Percentiles rank a stretch among this genome's conserved stretches.
phyloP scores from a whole-genome alignment of 139 green algal species.

The Chlorella sp. region DNA sequence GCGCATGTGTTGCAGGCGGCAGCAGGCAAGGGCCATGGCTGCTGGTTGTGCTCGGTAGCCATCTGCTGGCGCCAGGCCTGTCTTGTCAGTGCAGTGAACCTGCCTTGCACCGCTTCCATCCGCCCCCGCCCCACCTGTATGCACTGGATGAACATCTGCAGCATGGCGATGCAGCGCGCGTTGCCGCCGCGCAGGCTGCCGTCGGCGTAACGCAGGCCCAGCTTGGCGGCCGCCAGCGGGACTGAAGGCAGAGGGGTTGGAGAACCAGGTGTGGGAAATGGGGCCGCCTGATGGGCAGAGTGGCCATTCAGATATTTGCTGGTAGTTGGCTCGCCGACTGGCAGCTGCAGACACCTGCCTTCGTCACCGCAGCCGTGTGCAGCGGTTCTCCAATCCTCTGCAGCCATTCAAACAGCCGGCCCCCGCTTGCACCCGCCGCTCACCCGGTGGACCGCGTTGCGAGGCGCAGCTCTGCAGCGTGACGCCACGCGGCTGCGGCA shows the following conservation, averaged over 20 bases:
- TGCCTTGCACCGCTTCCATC: background rate
- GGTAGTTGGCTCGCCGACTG: no score
- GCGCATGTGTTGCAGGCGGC: no score
- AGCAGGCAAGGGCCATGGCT: background rate
- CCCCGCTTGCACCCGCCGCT: background rate
- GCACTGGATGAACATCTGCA: slow-evolving; percentile 76
- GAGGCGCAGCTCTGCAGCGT: slow-evolving; percentile 31
- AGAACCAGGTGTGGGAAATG: no score
- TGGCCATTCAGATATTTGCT: no score
- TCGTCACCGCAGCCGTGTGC: no score
- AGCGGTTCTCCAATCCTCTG: no score
- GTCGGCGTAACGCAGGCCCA: slow-evolving; percentile 86
- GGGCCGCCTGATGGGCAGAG: no score
- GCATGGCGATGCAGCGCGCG: slow-evolving; percentile 89
- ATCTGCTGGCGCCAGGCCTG: background rate
- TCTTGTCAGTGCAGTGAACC: no score
- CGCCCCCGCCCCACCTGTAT: slow-evolving; percentile 54
- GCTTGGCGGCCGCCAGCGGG: slow-evolving; percentile 79
- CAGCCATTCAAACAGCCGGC: no score
- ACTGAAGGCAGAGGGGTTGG: no score
- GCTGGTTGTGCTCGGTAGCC: no score
- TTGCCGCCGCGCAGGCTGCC: slow-evolving; percentile 83
- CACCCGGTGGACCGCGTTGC: slow-evolving; percentile 11
- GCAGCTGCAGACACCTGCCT: no score
- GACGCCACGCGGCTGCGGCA: slow-evolving; percentile 75